Percentiles rank a stretch among this genome's conserved stretches.
Evolutionary conservation across 805 yeast species (phyloP).

Genomic region (Saccharomyces eubayanus): DNA sequence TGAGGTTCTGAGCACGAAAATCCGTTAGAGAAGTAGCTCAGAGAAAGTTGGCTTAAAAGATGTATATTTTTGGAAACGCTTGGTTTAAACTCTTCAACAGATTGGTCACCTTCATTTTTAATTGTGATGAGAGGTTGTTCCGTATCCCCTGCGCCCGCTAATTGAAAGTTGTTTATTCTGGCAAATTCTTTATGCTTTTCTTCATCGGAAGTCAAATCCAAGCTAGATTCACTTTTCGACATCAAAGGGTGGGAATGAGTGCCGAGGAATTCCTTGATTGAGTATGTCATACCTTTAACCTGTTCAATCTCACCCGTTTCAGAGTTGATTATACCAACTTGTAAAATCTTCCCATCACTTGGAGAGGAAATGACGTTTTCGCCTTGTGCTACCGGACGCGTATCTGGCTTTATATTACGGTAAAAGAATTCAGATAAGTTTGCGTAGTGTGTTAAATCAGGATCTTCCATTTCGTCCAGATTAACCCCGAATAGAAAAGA

Average conservation of each 20-base stretch:
- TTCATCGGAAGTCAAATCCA: slow-evolving; percentile 33
- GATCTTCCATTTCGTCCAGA: slow-evolving; percentile 79
- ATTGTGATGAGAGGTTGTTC: slow-evolving; percentile 33
- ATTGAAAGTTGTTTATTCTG: slow-evolving; percentile 58
- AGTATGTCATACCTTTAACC: slow-evolving; percentile 92
- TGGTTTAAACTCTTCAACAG: slow-evolving; percentile 33
- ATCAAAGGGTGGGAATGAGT: slow-evolving; percentile 31
- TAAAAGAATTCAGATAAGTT: slow-evolving; percentile 90
- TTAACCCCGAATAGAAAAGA: slow-evolving; percentile 79
- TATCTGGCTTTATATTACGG: slow-evolving; percentile 67
- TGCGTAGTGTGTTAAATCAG: slow-evolving; percentile 61
- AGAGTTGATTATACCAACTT: slow-evolving; percentile 61
- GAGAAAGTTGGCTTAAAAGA: slow-evolving; percentile 31
- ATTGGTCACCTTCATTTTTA: slow-evolving; percentile 62
- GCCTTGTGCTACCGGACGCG: slow-evolving; percentile 62
- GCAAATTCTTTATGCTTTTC: slow-evolving; percentile 64
- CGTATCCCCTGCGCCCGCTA: slow-evolving; percentile 7
- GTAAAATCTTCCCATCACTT: slow-evolving; percentile 84
- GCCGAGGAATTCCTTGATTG: slow-evolving; percentile 82
- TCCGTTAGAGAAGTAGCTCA: slow-evolving; percentile 12
- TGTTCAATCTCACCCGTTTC: slow-evolving; percentile 87
- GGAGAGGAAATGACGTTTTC: slow-evolving; percentile 69
- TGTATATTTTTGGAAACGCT: slow-evolving; percentile 29
- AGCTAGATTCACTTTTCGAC: slow-evolving; percentile 23
- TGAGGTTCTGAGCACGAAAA: slow-evolving; percentile 22